Evolutionary conservation across 257 asterid genomes (phyloP).

Genomic region (Schizonepeta tenuifolia): DNA sequence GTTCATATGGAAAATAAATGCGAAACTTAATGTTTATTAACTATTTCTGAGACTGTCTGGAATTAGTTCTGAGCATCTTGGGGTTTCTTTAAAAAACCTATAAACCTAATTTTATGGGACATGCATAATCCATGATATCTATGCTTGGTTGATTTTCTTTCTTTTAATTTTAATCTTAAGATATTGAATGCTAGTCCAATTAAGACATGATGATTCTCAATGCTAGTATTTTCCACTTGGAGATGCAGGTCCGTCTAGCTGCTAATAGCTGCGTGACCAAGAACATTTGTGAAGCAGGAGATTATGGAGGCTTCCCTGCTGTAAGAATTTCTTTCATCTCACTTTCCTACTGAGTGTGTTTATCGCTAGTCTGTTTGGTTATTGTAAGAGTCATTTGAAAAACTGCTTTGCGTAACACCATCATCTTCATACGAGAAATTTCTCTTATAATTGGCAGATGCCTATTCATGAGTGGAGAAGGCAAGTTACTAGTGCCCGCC

Average conservation of each 20-base stretch:
- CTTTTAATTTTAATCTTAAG: not conserved
- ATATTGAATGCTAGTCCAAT: not conserved
- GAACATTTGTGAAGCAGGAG: constrained; percentile 79
- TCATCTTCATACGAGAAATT: not conserved
- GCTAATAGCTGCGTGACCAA: constrained; percentile 86
- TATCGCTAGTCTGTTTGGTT: not conserved
- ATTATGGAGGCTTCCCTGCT: constrained; percentile 98
- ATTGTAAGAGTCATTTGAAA: not conserved
- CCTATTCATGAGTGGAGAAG: constrained; percentile 82
- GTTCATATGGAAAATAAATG: not conserved
- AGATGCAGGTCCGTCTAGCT: constrained; percentile 80
- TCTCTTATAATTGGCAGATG: constrained; percentile 48
- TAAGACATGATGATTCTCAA: not conserved
- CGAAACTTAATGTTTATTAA: not conserved
- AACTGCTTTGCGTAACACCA: not conserved
- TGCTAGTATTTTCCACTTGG: constrained; percentile 19
- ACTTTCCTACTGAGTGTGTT: not conserved
- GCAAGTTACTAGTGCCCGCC: constrained; percentile 60
- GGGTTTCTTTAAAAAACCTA: no score
- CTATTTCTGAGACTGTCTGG: not conserved
- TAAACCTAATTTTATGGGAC: no score
- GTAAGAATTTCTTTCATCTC: constrained; percentile 52
- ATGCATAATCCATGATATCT: not conserved
- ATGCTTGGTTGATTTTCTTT: not conserved
- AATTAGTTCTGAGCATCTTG: not conserved